Evolutionary conservation across 73 alveolate genomes (phyloP).

Genomic region (Paramecium sexaurelia): DNA sequence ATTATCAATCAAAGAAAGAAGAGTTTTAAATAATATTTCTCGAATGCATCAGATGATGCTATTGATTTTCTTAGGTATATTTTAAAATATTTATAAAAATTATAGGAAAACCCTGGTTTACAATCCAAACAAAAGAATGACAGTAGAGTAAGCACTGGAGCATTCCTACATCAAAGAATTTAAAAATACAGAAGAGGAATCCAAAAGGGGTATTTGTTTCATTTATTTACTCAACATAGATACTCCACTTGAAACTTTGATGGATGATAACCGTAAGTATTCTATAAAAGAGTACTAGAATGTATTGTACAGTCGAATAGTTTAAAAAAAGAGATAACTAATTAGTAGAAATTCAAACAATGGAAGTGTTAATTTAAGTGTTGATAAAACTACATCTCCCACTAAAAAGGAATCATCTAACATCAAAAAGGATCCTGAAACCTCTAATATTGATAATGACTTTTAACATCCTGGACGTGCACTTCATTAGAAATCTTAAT

Average conservation of each 20-base stretch:
- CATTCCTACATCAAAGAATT: slow-evolving; percentile 55
- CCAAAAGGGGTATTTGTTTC: slow-evolving; percentile 66
- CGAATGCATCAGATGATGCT: slow-evolving; percentile 78
- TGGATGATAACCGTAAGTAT: slow-evolving; percentile 85
- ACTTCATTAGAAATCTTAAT: slow-evolving; percentile 18
- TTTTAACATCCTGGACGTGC: slow-evolving; percentile 35
- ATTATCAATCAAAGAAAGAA: slow-evolving; percentile 65
- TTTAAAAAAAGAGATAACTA: background rate
- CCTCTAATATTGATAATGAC: background rate
- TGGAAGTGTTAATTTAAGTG: slow-evolving; percentile 23
- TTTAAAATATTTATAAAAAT: background rate
- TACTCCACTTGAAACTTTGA: slow-evolving; percentile 71
- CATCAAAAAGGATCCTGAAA: background rate
- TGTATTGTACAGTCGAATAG: background rate
- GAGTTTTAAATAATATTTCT: slow-evolving; percentile 68
- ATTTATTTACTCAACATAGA: background rate
- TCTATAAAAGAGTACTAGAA: slow-evolving; percentile 82
- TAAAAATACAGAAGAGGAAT: background rate
- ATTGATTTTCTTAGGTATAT: slow-evolving; percentile 72
- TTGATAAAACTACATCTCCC: slow-evolving; percentile 35
- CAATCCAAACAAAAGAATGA: slow-evolving; percentile 76
- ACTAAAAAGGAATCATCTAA: slow-evolving; percentile 39
- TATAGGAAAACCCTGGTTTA: slow-evolving; percentile 72
- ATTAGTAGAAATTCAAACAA: background rate
- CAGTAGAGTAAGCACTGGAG: slow-evolving; percentile 71